Evolutionary conservation across 768 basidiomycete genomes (phyloP).

Genomic region (Macrocybe gigantea): DNA sequence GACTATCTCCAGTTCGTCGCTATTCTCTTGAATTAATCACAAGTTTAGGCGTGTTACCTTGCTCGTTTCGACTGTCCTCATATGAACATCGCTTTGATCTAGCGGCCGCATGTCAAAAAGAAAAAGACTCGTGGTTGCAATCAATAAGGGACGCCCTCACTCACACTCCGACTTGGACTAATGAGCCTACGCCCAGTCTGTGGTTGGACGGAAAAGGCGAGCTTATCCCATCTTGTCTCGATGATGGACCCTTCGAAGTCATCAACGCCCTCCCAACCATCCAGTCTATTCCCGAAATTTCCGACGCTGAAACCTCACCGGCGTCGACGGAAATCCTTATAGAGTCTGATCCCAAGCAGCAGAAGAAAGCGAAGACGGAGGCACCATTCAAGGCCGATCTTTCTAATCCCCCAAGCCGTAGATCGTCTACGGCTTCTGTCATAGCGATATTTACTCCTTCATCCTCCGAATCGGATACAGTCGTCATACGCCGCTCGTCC

Average conservation of each 20-base stretch:
- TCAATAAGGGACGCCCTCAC: conserved; percentile 52
- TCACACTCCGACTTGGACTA: conserved; percentile 41
- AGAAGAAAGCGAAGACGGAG: conserved; percentile 7
- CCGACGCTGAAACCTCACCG: conserved; percentile 27
- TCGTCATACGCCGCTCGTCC: conserved; percentile 65
- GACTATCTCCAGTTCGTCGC: conserved; percentile 16
- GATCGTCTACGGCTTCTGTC: conserved; percentile 60
- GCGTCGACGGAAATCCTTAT: conserved; percentile 23
- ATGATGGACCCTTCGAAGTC: conserved; percentile 35
- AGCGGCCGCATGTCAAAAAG: conserved; percentile 75
- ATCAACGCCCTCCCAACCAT: conserved; percentile 45
- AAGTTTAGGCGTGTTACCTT: conserved; percentile 68
- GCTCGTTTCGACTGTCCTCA: conserved; percentile 69
- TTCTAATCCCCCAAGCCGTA: conserved; percentile 36
- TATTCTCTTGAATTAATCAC: conserved; percentile 1
- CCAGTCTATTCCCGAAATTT: conserved; percentile 49
- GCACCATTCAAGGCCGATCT: conserved; percentile 17
- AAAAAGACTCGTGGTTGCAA: conserved; percentile 84
- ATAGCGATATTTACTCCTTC: conserved; percentile 53
- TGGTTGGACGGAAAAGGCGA: conserved; percentile 40
- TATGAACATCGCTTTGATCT: conserved; percentile 78
- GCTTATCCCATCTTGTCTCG: conserved; percentile 25
- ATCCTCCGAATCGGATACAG: conserved; percentile 46
- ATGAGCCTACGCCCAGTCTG: conserved; percentile 63
- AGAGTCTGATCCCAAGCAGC: conserved; percentile 19